phyloP scores from a whole-genome alignment of 441 rosid species.

The Cnidoscolus chayamansa region DNA sequence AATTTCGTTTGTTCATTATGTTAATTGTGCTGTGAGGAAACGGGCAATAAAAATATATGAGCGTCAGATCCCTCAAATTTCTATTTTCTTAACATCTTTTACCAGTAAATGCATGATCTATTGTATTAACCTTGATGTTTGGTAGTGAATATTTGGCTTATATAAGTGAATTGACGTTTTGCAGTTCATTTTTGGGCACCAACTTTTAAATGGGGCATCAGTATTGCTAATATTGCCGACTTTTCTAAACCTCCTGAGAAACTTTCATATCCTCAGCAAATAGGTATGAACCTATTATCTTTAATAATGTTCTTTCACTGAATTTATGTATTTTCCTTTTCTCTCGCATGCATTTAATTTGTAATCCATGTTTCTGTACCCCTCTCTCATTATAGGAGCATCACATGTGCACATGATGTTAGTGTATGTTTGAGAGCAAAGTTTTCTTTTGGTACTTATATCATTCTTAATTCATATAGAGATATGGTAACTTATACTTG shows the following conservation, averaged over 20 bases:
- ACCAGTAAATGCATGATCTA: background rate
- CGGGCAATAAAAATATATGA: background rate
- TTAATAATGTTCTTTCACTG: background rate
- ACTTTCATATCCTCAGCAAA: constrained; percentile 87
- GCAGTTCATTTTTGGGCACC: constrained; percentile 99
- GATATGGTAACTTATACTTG: constrained; percentile 11
- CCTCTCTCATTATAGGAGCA: background rate
- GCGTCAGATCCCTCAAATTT: background rate
- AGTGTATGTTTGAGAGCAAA: too few species aligned
- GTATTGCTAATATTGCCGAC: constrained; percentile 85
- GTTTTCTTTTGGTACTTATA: background rate
- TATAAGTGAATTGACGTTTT: background rate
- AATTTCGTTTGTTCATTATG: background rate
- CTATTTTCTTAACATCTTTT: background rate
- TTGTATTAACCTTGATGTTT: background rate
- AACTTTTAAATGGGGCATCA: constrained; percentile 94
- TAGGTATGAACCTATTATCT: constrained; percentile 40
- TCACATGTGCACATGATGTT: background rate
- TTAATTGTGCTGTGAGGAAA: background rate
- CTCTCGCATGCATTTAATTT: background rate
- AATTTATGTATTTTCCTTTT: background rate
- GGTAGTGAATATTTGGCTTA: background rate
- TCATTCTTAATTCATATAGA: background rate
- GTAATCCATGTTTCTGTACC: background rate
- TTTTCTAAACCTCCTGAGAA: constrained; percentile 80